Conservation (phyloP, 2,329 filamentous ascomycete genomes). For the Microcyclosporella mali region DNA sequence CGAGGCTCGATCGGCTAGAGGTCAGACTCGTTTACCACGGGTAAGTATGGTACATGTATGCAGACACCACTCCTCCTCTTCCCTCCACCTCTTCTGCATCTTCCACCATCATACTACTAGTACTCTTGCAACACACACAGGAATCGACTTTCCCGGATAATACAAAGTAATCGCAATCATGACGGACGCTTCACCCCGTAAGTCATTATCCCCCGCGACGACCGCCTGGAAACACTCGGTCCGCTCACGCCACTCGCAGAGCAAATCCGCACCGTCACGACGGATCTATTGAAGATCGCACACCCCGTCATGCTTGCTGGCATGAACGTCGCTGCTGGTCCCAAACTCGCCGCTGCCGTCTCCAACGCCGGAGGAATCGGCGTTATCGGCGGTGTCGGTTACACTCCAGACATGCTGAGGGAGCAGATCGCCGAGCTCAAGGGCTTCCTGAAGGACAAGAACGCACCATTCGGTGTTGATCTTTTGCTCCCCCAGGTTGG, state of each 20-base stretch:
- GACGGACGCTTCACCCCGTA: slow-evolving; percentile 66
- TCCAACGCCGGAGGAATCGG: slow-evolving; percentile 95
- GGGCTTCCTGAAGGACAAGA: slow-evolving; percentile 79
- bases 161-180: slow-evolving; percentile 42
- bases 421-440: slow-evolving; percentile 96
- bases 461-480: slow-evolving; percentile 90
- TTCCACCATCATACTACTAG: too few relatives aligned
- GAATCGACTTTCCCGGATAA: too few relatives aligned
- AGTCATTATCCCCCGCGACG: too few relatives aligned
- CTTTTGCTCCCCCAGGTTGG: slow-evolving; percentile 90
- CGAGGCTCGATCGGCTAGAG: too few relatives aligned
- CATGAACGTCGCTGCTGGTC: slow-evolving; percentile 98
- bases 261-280: slow-evolving; percentile 83
- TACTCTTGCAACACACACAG: too few relatives aligned
- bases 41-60: not conserved
- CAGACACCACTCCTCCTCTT: not conserved
- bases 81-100: not conserved
- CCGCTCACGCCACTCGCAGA: slow-evolving; percentile 46
- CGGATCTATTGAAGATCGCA: slow-evolving; percentile 96
- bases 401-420: slow-evolving; percentile 93
- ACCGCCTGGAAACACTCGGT: not conserved
- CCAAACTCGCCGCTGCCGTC: slow-evolving; percentile 91
- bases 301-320: slow-evolving; percentile 92
- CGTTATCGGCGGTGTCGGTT: slow-evolving; percentile 91
- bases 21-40: too few relatives aligned